Conservation (phyloP, 1,284 basidiomycete species). For the Moesziomyces sp. region DNA sequence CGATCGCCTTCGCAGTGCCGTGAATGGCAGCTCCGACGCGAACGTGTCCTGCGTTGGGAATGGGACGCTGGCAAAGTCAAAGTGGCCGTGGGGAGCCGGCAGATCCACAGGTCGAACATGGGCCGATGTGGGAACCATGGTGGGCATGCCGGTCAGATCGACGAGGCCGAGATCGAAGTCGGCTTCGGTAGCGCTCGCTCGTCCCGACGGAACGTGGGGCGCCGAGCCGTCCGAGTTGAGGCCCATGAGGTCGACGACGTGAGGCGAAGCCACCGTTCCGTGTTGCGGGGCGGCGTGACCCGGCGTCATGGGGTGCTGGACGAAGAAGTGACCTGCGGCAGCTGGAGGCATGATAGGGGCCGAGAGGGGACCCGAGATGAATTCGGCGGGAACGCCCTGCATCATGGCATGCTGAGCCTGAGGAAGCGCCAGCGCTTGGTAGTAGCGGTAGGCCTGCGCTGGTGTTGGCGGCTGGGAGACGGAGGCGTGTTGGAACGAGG, state of each 20-base stretch:
- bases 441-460: constrained; percentile 29
- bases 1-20: constrained; percentile 32
- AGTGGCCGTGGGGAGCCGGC: constrained; percentile 45
- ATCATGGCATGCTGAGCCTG: constrained; percentile 7
- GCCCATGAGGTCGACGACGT: constrained; percentile 30
- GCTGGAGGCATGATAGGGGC: constrained; percentile 20
- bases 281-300: constrained; percentile 7
- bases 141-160: constrained; percentile 20
- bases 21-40: constrained; percentile 23
- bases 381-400: constrained; percentile 11
- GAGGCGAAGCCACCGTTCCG: constrained; percentile 19
- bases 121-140: constrained; percentile 45
- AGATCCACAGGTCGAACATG: constrained; percentile 49
- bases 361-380: constrained; percentile 12
- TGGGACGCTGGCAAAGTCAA: constrained; percentile 49
- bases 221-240: constrained; percentile 15
- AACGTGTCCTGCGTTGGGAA: constrained; percentile 43
- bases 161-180: constrained; percentile 31
- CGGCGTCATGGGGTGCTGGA: constrained; percentile 4
- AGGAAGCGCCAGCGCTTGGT: constrained; percentile 15
- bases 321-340: constrained; percentile 15
- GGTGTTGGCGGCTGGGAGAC: constrained; percentile 45
- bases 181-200: constrained; percentile 32
- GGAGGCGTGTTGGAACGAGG: constrained; percentile 25
- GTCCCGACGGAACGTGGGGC: constrained; percentile 13